phyloP scores from a whole-genome alignment of 441 rosid genomes.

The Adansonia madagascariensis region DNA sequence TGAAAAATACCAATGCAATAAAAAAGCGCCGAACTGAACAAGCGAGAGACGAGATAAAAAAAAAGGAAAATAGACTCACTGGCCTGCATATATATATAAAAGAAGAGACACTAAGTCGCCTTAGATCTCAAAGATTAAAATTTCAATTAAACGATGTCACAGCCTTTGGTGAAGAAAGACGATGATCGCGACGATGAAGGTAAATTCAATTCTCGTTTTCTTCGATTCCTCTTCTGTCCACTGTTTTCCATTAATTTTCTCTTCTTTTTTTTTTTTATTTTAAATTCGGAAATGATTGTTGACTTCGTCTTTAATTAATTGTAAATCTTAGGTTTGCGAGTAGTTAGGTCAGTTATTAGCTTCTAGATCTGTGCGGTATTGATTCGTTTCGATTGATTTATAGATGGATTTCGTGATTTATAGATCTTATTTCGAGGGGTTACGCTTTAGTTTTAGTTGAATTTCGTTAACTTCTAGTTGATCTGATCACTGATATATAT shows the following conservation, averaged over 20 bases:
- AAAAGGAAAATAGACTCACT: slow-evolving; percentile 34
- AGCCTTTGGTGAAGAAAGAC: slow-evolving; percentile 90
- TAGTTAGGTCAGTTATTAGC: slow-evolving; percentile 1
- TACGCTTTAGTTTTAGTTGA: slow-evolving; percentile 24
- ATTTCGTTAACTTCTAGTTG: slow-evolving; percentile 33
- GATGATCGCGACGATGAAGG: slow-evolving; percentile 99
- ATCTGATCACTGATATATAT: slow-evolving; percentile 26
- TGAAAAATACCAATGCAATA: slow-evolving; percentile 16
- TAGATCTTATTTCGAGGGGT: slow-evolving; percentile 18
- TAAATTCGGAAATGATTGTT: not conserved
- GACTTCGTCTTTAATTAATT: slow-evolving; percentile 14
- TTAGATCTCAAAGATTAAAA: slow-evolving; percentile 33
- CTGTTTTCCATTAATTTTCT: not conserved
- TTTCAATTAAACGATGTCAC: slow-evolving; percentile 66
- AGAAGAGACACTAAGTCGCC: not conserved
- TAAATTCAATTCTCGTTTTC: slow-evolving; percentile 29
- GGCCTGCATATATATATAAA: slow-evolving; percentile 43
- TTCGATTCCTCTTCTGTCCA: slow-evolving; percentile 7
- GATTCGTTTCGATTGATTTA: slow-evolving; percentile 14
- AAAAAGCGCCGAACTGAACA: not conserved
- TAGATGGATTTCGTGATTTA: not conserved
- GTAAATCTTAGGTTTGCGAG: slow-evolving; percentile 19
- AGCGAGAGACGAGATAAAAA: not conserved
- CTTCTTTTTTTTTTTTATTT: not conserved
- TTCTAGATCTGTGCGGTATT: slow-evolving; percentile 51